phyloP scores from a whole-genome alignment of 768 basidiomycete species.

The Gelatoporia subvermispora region DNA sequence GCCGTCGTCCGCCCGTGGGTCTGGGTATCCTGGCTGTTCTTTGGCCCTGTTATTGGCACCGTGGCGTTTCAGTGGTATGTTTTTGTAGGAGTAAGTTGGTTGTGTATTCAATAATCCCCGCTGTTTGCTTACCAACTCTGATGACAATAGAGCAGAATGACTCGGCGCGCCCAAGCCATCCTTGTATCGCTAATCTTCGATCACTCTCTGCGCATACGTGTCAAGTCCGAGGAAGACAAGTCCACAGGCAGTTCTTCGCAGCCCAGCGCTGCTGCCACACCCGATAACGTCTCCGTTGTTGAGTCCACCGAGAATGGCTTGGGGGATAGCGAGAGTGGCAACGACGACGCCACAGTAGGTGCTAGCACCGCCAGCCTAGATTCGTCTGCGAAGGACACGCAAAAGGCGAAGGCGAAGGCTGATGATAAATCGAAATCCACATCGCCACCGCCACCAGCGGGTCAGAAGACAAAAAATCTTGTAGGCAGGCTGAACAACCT shows the following conservation, averaged over 20 bases:
- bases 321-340: background rate
- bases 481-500: constrained; percentile 74
- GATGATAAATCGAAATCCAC: background rate
- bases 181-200: no score
- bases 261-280: constrained; percentile 33
- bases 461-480: constrained; percentile 35
- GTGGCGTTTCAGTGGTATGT: constrained; percentile 50
- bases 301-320: constrained; percentile 4
- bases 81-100: constrained; percentile 26
- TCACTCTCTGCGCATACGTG: background rate
- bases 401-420: constrained; percentile 5
- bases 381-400: constrained; percentile 1
- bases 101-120: background rate
- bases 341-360: constrained; percentile 13
- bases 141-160: constrained; percentile 39
- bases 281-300: constrained; percentile 27
- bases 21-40: constrained; percentile 51
- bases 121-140: no score
- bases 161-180: constrained; percentile 1
- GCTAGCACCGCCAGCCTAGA: constrained; percentile 2
- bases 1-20: constrained; percentile 58
- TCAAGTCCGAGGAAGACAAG: constrained; percentile 3
- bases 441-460: background rate
- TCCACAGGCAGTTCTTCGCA: constrained; percentile 15
- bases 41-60: constrained; percentile 42